These are phyloP conservation scores for Penicillium lagena DNA, from an alignment of 495 filamentous ascomycete species.

Conservation along the genomic window DNA sequence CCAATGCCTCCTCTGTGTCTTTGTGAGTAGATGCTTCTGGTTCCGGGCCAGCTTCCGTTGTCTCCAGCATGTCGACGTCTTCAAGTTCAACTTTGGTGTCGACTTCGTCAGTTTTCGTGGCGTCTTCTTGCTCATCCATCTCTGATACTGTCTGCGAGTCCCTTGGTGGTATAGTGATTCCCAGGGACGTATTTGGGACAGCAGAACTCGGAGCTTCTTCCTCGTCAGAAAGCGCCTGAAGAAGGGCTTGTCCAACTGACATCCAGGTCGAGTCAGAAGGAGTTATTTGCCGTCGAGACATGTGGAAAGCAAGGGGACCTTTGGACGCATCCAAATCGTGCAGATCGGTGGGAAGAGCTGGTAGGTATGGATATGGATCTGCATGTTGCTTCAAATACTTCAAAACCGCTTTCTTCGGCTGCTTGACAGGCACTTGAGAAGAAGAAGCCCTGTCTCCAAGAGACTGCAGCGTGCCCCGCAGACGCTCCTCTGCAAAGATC, in stretches of 20 bases:
- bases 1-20: constrained; percentile 1
- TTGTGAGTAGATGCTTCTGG: constrained; percentile 6
- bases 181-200: constrained; percentile 32
- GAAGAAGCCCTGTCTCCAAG: constrained; percentile 70
- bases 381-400: constrained; percentile 57
- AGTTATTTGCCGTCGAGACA: constrained; percentile 25
- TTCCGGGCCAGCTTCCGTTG: constrained; percentile 6
- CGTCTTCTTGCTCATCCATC: constrained; percentile 10
- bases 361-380: constrained; percentile 75
- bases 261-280: constrained; percentile 43
- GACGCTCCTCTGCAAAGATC: constrained; percentile 70
- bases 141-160: constrained; percentile 11
- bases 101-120: constrained; percentile 4
- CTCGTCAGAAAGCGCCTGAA: constrained; percentile 41
- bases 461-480: constrained; percentile 58
- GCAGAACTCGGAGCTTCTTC: constrained; percentile 25
- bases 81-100: constrained; percentile 1
- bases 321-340: constrained; percentile 23
- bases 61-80: constrained; percentile 9
- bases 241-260: constrained; percentile 50
- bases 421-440: constrained; percentile 56
- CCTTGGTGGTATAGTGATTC: constrained; percentile 27
- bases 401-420: constrained; percentile 56
- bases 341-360: constrained; percentile 37
- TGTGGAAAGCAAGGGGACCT: constrained; percentile 20